Evolutionary conservation across 768 basidiomycete species (phyloP), one percentile per base, ranked within the genome.

Genomic region (Erythrobasidium yunnanense): DNA sequence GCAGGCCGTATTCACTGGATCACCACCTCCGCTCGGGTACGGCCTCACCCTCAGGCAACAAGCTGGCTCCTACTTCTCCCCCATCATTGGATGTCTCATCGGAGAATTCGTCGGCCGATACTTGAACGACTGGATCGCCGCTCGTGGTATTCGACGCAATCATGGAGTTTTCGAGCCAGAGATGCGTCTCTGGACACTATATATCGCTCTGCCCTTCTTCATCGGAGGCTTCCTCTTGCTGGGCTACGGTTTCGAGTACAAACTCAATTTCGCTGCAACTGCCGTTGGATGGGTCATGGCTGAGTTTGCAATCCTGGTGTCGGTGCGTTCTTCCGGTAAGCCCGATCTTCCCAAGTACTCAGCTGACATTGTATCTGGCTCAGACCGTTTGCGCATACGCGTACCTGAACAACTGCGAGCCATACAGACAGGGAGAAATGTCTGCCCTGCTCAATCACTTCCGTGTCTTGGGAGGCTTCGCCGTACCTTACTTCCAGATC

Each of bases 231-330:
- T 85, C 70, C 76, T 85, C 38, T 73, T 81, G 0, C 77, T 86
- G 3, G 85, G 84, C 4, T 81, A 79, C 0, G 75, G 80, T 2
- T 74, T 85, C 53, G 78, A 84, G 74, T 46, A 68, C 46, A 71
- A 73, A 52, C 57, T 73, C 15, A 67, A 63, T 25, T 49, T 72
- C 30, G 73, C 65, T 0, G 74, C 80, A 1, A 71, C 85, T 27
- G 78, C 85, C 56, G 81, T 85, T 75, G 85, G 85, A 17, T 86
- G 85, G 85, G 83, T 82, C 8, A 81, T 85, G 57, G 80, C 83
- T 0, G 78, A 83, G 66, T 75, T 83, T 1, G 50, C 67, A 20
- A 68, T 51, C n/a, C n/a, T n/a, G n/a, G n/a, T n/a, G n/a, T n/a
- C n/a, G n/a, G n/a, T n/a, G n/a, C n/a, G n/a, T n/a, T n/a, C n/a